phyloP scores from a whole-genome alignment of 2,329 filamentous ascomycete species.

The Dendrostoma leiphaemia region DNA sequence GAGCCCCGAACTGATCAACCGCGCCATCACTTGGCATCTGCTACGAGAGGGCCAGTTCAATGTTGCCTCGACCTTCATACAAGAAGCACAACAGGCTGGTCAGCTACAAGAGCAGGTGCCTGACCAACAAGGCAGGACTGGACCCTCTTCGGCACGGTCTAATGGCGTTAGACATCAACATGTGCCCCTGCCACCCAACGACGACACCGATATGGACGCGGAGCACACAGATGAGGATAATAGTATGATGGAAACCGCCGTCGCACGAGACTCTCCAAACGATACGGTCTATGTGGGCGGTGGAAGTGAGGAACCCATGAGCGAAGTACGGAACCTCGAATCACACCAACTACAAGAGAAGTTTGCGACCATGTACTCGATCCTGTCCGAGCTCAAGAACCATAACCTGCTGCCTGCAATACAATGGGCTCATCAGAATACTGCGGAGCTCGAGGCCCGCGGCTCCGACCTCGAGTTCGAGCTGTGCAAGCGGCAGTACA shows the following conservation, averaged over 20 bases:
- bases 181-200: not conserved
- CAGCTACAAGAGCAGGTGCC: conserved; percentile 10
- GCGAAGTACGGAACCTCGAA: conserved; percentile 55
- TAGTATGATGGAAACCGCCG: conserved; percentile 9
- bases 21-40: conserved; percentile 94
- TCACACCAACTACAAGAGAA: conserved; percentile 71
- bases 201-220: conserved; percentile 17
- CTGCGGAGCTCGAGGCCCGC: conserved; percentile 67
- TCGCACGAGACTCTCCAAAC: no score
- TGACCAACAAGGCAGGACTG: not conserved
- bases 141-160: not conserved
- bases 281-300: not conserved
- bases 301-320: conserved; percentile 20
- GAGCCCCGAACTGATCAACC: conserved; percentile 77
- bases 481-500: conserved; percentile 82
- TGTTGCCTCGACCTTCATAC: conserved; percentile 81
- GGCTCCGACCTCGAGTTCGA: conserved; percentile 96
- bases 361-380: conserved; percentile 88
- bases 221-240: conserved; percentile 4
- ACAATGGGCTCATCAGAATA: conserved; percentile 75
- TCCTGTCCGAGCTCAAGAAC: conserved; percentile 73
- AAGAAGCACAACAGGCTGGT: conserved; percentile 54
- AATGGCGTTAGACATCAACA: conserved; percentile 3
- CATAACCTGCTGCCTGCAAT: conserved; percentile 82
- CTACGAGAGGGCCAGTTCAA: conserved; percentile 90